Percentiles rank a stretch among this genome's conserved stretches.
Evolutionary conservation across 495 filamentous ascomycete species (phyloP).

Genomic region (Poronia punctata): DNA sequence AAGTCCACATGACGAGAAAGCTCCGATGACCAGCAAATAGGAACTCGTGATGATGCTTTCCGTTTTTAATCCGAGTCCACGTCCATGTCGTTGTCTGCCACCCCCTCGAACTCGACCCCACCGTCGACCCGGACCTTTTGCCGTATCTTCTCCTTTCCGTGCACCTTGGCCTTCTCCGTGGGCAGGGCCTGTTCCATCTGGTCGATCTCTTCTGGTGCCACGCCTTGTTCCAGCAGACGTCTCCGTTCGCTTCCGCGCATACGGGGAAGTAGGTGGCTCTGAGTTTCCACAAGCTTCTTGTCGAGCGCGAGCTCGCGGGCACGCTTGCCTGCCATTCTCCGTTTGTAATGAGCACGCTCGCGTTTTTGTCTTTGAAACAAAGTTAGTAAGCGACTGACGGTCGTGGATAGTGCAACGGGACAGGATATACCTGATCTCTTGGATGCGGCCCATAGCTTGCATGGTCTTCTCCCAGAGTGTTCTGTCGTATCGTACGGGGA

Average conservation of each 20-base stretch:
- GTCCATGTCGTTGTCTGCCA: slow-evolving; percentile 54
- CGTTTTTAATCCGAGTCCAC: slow-evolving; percentile 48
- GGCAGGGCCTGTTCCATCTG: slow-evolving; percentile 41
- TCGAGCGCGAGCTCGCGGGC: slow-evolving; percentile 69
- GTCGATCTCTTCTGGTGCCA: slow-evolving; percentile 44
- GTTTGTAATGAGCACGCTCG: slow-evolving; percentile 87
- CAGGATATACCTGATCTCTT: slow-evolving; percentile 60
- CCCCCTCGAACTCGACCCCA: slow-evolving; percentile 50
- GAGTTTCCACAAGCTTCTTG: slow-evolving; percentile 81
- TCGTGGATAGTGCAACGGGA: background rate
- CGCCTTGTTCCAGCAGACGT: slow-evolving; percentile 39
- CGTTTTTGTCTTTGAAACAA: slow-evolving; percentile 38
- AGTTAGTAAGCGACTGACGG: background rate
- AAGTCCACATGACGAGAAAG: slow-evolving; percentile 15
- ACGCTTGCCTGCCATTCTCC: slow-evolving; percentile 83
- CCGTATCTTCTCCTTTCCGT: slow-evolving; percentile 56
- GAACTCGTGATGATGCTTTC: too few relatives aligned
- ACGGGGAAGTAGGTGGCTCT: slow-evolving; percentile 76
- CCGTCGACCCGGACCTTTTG: slow-evolving; percentile 59
- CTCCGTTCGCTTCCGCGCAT: slow-evolving; percentile 51
- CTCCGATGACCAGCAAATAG: slow-evolving; percentile 10
- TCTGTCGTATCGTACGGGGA: slow-evolving; percentile 91
- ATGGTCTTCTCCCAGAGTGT: slow-evolving; percentile 80
- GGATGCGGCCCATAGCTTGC: slow-evolving; percentile 83
- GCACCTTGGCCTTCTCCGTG: slow-evolving; percentile 42